A percentile compares a stretch with the other conserved stretches of the same genome.
Evolutionary conservation across 148 eudicot genomes (phyloP).

Genomic region (Spergularia bocconei): DNA sequence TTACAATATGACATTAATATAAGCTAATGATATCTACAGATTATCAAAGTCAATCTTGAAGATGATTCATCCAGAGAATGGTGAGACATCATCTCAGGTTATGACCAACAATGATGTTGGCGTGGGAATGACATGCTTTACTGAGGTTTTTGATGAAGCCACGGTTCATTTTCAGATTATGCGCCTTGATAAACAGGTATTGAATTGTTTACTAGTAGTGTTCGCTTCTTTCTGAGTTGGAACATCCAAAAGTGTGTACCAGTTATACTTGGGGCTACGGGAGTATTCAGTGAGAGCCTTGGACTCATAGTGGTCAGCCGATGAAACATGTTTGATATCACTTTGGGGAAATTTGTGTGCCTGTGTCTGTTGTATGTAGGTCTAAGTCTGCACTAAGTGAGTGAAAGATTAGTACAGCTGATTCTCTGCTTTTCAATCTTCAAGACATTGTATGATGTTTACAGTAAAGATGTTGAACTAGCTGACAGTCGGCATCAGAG

Average conservation of each 20-base stretch:
- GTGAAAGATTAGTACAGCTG: background rate
- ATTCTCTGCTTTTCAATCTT: background rate
- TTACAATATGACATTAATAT: background rate
- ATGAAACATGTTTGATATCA: too few relatives aligned
- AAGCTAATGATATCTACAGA: conserved; percentile 14
- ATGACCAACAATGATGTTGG: conserved; percentile 13
- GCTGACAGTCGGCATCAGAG: background rate
- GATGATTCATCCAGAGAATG: conserved; percentile 28
- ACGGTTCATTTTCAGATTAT: conserved; percentile 41
- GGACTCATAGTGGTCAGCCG: background rate
- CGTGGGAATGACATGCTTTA: conserved; percentile 33
- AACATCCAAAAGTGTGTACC: background rate
- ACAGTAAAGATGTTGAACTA: background rate
- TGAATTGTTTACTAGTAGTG: background rate
- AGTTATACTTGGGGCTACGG: too few relatives aligned
- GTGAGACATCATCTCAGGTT: conserved; percentile 19
- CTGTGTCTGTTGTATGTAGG: background rate
- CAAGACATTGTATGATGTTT: background rate
- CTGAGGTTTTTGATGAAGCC: conserved; percentile 27
- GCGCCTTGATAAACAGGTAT: conserved; percentile 38
- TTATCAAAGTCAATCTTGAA: conserved; percentile 9
- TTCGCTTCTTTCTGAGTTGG: background rate
- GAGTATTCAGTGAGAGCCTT: background rate
- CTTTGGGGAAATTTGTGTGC: background rate
- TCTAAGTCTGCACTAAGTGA: background rate